Evolutionary conservation across 495 filamentous ascomycete species (phyloP).

Genomic region (Ramalina intermedia): DNA sequence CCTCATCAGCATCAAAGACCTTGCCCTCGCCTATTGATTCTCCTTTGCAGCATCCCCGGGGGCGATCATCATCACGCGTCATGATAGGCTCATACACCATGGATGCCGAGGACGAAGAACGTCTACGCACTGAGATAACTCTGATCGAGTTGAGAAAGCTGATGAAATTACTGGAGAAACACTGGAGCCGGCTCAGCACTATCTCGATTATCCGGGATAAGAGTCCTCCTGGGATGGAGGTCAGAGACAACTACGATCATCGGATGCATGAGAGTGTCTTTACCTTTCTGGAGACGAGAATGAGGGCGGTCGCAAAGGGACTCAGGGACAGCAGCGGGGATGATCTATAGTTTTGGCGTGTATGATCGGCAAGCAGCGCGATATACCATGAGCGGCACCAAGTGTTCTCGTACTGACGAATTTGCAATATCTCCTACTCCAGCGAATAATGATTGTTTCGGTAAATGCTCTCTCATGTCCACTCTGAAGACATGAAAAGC

Average conservation of each 20-base stretch:
- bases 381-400: too few relatives aligned
- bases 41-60: background rate
- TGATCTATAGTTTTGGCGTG: too few relatives aligned
- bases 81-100: slow-evolving; percentile 1
- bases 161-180: background rate
- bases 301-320: background rate
- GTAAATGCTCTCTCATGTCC: too few relatives aligned
- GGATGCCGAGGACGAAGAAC: background rate
- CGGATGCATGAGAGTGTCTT: slow-evolving; percentile 1
- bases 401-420: too few relatives aligned
- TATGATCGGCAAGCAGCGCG: too few relatives aligned
- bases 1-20: background rate
- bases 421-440: too few relatives aligned
- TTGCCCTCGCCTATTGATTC: background rate
- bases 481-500: too few relatives aligned
- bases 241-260: background rate
- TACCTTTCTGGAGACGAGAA: background rate
- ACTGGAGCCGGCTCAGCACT: background rate
- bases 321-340: slow-evolving; percentile 1
- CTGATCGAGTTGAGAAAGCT: slow-evolving; percentile 1
- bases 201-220: too few relatives aligned
- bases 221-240: too few relatives aligned
- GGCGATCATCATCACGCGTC: background rate
- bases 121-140: background rate
- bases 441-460: too few relatives aligned